phyloP scores from a whole-genome alignment of 495 filamentous ascomycete species.

The Letharia lupina region DNA sequence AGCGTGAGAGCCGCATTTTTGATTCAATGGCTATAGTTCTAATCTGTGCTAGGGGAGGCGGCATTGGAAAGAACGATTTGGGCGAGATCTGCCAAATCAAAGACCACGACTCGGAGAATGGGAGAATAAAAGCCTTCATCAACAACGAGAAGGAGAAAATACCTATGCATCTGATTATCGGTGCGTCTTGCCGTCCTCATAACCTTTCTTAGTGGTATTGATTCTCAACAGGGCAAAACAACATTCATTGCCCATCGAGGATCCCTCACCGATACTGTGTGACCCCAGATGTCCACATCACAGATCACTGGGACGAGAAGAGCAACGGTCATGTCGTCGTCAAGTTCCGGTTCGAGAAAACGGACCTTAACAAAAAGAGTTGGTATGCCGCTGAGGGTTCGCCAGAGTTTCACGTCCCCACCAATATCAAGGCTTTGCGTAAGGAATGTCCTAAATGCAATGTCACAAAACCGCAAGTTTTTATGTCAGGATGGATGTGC shows the following conservation, averaged over 20 bases:
- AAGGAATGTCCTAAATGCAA: slow-evolving; percentile 37
- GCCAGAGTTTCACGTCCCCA: slow-evolving; percentile 21
- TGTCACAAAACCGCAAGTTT: slow-evolving; percentile 36
- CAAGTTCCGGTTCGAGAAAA: slow-evolving; percentile 64
- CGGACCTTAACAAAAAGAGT: slow-evolving; percentile 47
- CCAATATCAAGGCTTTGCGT: slow-evolving; percentile 26
- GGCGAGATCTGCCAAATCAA: slow-evolving; percentile 24
- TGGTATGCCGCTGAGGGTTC: slow-evolving; percentile 57
- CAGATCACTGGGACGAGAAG: slow-evolving; percentile 64
- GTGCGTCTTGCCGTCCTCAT: slow-evolving; percentile 31
- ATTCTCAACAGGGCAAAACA: slow-evolving; percentile 38
- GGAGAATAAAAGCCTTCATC: slow-evolving; percentile 31
- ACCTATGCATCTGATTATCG: slow-evolving; percentile 52
- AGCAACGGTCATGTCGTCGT: slow-evolving; percentile 36
- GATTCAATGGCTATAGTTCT: neutral
- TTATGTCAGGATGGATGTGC: slow-evolving; percentile 61
- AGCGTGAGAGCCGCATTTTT: slow-evolving; percentile 33
- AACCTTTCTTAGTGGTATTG: neutral
- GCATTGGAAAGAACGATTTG: slow-evolving; percentile 2
- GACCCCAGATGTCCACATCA: slow-evolving; percentile 64
- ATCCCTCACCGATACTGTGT: slow-evolving; percentile 61
- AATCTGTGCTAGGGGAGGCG: slow-evolving; percentile 42
- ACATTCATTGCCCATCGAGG: slow-evolving; percentile 42
- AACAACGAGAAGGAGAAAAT: slow-evolving; percentile 30
- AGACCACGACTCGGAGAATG: slow-evolving; percentile 36